Evolutionary conservation across 352 stramenopile genomes (phyloP), one percentile per base, ranked within the genome.

Genomic region (Pythium vanterpoolii): DNA sequence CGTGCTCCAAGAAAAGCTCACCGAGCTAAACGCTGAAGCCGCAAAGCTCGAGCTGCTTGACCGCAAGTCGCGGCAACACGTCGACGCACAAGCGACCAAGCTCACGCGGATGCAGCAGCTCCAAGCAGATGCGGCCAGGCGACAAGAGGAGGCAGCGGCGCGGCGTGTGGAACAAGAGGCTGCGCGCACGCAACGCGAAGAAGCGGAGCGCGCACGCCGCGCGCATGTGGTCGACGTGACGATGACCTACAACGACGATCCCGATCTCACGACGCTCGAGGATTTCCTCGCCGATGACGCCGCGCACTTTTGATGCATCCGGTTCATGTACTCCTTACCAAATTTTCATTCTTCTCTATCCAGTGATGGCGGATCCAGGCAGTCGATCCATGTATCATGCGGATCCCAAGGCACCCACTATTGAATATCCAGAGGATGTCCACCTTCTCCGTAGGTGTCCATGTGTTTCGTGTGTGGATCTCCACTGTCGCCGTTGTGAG

Each of bases 101-200:
- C 76, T 83, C 18, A 76, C 69, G 16, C 82, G 82, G 27, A 79
- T 92, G 63, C 28, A 87, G 57, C 69, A 83, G 21, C 66, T 92
- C 7, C 82, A 90, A 55, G 72, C 75, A n/a, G 66, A 85, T 16
- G 76, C 83, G 48, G 69, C 73, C n/a, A 58, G 50, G 50, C 69
- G 77, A n/a, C 51, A 65, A 19, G 56, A 63, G 5, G 52, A 58
- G 6, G 66, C 55, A 18, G 62, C 74, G 13, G 61, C 57, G 43
- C 69, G 72, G 21, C 51, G 63, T 3, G 33, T 60, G 23, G 45
- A 61, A 3, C 59, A 79, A 24, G 74, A 77, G 43, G 30, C 24
- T 0, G 36, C 27, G 38, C 60, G 54, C 31, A 36, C 62, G 33
- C 30, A 69, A 28, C 54, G 56, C 13, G 68, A 73, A 56, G 59